Base-by-base conservation (phyloP, 2,329 filamentous ascomycete genomes). In the Neonectria magnoliae region DNA sequence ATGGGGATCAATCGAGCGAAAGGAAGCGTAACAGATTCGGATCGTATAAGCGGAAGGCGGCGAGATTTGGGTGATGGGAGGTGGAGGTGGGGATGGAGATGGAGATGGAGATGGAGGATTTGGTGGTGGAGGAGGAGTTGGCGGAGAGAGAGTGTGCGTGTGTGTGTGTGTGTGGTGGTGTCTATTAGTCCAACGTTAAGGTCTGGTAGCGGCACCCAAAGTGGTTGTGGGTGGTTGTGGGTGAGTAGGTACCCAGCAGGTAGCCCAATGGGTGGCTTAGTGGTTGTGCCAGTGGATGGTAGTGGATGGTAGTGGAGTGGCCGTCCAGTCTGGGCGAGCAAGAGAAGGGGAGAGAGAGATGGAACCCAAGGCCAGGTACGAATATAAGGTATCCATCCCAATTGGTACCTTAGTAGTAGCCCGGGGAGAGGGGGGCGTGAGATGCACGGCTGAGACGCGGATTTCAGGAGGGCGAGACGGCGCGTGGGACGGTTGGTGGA, bases 371-470 rank as follows among this genome's bases (percentile, higher is more conserved):
- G 25, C 25, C 1, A 25, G 25, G 25, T 25, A 25, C 25, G 25
- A 25, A 25, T 25, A 25, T 5, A 25, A 25, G 25, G 25, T 25
- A 25, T 25, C 25, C 25, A 25, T 25, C 25, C 25, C 6, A 1
- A 25, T 25, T 25, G 25, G 25, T 3, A 25, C 25, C 25, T 25
- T 6, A 25, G 25, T 6, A 25, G 25, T 25, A 6, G 38, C 29
- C 29, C 29, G 60, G 68, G 57, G 57, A 54, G 33, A 36, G 36
- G 27, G 11, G 48, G 27, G 48, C 27, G 29, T 48, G 48, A 33
- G 48, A 74, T 73, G 71, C 71, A 74, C 70, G 71, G 71, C 71
- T 73, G 71, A 73, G 71, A 73, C 71, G 71, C 71, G 68, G 69
- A 73, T 69, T 73, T 74, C 71, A 73, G 71, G 71, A 73, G 71